Conservation (phyloP, 1,284 basidiomycete genomes). For the Golubevia sp. region DNA sequence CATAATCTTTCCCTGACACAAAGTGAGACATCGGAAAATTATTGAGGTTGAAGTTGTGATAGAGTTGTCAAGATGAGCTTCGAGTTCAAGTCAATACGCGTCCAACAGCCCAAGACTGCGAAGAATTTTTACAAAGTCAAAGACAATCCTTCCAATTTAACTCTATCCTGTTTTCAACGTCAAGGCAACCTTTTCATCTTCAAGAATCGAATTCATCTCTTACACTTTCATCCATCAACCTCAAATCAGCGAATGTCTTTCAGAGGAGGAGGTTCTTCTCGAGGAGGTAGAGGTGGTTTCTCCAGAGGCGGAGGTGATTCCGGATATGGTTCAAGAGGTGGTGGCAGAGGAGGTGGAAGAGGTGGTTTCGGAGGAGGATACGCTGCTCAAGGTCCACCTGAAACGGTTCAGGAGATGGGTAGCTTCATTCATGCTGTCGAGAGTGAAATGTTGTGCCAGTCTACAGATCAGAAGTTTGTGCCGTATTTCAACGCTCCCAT, state of each 20-base stretch:
- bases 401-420: slow-evolving; percentile 56
- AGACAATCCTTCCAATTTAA: not conserved
- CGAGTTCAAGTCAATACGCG: not conserved
- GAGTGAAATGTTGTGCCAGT: slow-evolving; percentile 95
- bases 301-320: slow-evolving; percentile 30
- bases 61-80: not conserved
- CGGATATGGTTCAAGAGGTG: slow-evolving; percentile 37
- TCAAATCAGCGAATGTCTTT: slow-evolving; percentile 26
- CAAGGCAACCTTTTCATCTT: not conserved
- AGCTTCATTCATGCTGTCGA: slow-evolving; percentile 77
- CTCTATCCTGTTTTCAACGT: not conserved
- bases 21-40: slow-evolving; percentile 50
- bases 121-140: no score
- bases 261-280: slow-evolving; percentile 24
- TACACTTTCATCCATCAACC: not conserved
- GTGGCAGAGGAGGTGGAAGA: slow-evolving; percentile 36
- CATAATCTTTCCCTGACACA: slow-evolving; percentile 45
- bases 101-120: no score
- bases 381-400: slow-evolving; percentile 49
- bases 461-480: slow-evolving; percentile 70
- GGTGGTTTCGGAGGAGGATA: slow-evolving; percentile 36
- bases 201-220: not conserved
- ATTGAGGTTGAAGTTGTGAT: not conserved
- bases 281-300: slow-evolving; percentile 33
- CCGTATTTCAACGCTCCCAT: slow-evolving; percentile 99